Percentiles rank a stretch among this genome's conserved stretches.
phyloP scores from a whole-genome alignment of 169 alveolate genomes.

The Plasmodium cynomolgi region DNA sequence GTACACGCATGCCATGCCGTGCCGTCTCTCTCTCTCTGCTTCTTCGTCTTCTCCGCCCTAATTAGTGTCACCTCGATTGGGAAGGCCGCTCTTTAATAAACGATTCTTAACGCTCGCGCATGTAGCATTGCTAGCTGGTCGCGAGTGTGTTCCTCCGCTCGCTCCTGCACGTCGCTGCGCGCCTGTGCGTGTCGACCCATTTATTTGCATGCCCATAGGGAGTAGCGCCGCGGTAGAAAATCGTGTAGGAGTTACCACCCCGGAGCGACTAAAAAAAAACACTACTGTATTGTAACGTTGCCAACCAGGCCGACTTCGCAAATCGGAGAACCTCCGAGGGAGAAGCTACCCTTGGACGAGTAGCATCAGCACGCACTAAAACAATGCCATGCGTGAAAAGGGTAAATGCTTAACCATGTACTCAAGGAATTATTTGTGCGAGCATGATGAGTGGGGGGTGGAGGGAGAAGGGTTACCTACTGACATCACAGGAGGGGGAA shows the following conservation, averaged over 20 bases:
- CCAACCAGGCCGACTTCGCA: not conserved
- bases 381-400: not conserved
- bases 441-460: not conserved
- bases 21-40: not conserved
- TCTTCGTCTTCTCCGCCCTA: too few relatives aligned
- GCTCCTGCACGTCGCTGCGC: too few relatives aligned
- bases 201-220: not conserved
- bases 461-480: not conserved
- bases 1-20: too few relatives aligned
- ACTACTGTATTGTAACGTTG: not conserved
- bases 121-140: too few relatives aligned
- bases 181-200: not conserved
- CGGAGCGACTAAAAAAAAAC: not conserved
- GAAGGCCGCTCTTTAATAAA: not conserved
- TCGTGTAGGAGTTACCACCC: not conserved
- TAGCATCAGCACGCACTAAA: not conserved
- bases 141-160: too few relatives aligned
- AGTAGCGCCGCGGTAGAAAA: not conserved
- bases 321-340: not conserved
- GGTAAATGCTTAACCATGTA: not conserved
- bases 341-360: not conserved
- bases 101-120: too few relatives aligned
- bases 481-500: not conserved
- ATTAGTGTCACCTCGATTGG: not conserved
- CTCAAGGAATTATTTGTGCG: not conserved